phyloP scores from a whole-genome alignment of 2,329 filamentous ascomycete genomes.

The Fusarium agapanthi region DNA sequence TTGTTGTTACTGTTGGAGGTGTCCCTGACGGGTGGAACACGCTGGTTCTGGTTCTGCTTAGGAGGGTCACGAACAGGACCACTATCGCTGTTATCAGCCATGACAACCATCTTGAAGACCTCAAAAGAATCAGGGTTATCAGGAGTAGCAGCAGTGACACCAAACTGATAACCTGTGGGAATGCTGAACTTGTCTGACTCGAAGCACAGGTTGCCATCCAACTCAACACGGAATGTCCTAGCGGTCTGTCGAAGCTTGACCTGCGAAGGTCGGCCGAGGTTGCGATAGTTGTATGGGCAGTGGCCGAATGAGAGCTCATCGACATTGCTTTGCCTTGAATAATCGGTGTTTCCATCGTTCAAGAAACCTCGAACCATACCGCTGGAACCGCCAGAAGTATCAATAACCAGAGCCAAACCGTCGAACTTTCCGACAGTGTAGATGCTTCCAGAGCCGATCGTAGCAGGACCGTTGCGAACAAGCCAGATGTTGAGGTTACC shows the following conservation, averaged over 20 bases:
- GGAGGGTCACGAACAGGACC: conserved; percentile 41
- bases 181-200: conserved; percentile 80
- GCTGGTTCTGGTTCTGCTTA: conserved; percentile 35
- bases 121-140: conserved; percentile 96
- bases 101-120: conserved; percentile 84
- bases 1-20: conserved; percentile 41
- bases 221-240: conserved; percentile 75
- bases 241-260: conserved; percentile 75
- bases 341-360: conserved; percentile 88
- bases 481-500: conserved; percentile 97
- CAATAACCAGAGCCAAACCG: conserved; percentile 86
- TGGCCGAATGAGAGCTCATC: conserved; percentile 92
- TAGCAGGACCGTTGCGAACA: conserved; percentile 71
- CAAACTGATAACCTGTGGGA: conserved; percentile 83
- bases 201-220: conserved; percentile 87
- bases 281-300: conserved; percentile 90
- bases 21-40: conserved; percentile 4
- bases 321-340: conserved; percentile 74
- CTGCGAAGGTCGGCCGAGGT: conserved; percentile 84
- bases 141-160: conserved; percentile 85
- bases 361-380: conserved; percentile 92
- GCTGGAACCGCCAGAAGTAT: conserved; percentile 78
- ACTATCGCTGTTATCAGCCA: conserved; percentile 59
- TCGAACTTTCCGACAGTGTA: conserved; percentile 89
- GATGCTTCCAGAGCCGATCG: conserved; percentile 77